Evolutionary conservation across 2,329 filamentous ascomycete genomes (phyloP), one percentile per base, ranked within the genome.

Genomic region (Tetracladium maxilliforme): DNA sequence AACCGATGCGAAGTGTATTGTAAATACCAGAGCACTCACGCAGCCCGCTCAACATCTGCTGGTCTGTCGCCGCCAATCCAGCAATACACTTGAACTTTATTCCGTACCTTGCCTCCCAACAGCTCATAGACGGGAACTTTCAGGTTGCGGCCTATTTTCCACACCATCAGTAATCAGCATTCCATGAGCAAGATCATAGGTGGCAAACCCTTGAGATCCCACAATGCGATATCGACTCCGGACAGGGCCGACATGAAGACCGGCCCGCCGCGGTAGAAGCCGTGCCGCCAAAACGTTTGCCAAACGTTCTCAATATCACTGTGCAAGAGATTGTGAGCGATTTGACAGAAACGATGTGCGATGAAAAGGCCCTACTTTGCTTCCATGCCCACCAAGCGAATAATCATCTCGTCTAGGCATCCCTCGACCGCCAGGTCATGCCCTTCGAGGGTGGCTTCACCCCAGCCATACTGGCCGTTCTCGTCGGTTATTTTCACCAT

Each of bases 171-270:
- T 14, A 23, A 11, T 27, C 9, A 9, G 16, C 11, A 9, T 14
- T 6, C 8, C 22, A 25, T 10, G 8, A 6, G 6, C 6, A n/a
- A 25, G 15, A 6, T 19, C 10, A n/a, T n/a, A n/a, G n/a, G n/a
- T 15, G n/a, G 14, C 16, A 16, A 21, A 29, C 30, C 30, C 22
- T 71, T 71, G 15, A 71, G 48, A 39, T 71, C 67, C 66, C 66
- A 71, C 5, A 71, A 49, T 1, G 67, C 67, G 35, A 72, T 71
- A 37, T 71, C 67, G 29, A 72, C 62, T 4, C 67, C 67, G 7
- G 65, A 58, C 6, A 71, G 46, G 4, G 66, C 67, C 28, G 59
- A 65, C 64, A 70, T 70, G 43, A 72, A 67, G 22, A 71, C 64
- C 2, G 66, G 62, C 0, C 67, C 67, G 11, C 67, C 66, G 14